These are phyloP conservation scores for Neofusicoccum cordaticola DNA, from an alignment of 2,329 filamentous ascomycete species.

Conservation along the genomic window DNA sequence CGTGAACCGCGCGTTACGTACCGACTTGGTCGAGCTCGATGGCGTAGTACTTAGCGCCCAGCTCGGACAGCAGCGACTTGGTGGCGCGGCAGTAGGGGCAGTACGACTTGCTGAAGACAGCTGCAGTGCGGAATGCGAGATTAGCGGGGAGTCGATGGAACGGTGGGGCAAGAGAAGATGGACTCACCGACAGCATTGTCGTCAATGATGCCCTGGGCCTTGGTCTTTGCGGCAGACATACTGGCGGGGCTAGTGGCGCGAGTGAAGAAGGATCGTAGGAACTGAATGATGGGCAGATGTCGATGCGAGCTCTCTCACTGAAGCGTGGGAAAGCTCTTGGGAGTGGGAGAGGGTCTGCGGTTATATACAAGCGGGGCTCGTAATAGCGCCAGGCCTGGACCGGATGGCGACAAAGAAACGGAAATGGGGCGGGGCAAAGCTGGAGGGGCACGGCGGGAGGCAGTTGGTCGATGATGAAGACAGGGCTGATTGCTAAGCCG, in stretches of 20 bases:
- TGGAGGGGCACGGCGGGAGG: neutral
- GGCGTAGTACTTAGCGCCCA: conserved; percentile 69
- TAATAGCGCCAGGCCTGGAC: conserved; percentile 11
- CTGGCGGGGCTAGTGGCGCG: conserved; percentile 56
- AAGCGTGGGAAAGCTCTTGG: neutral
- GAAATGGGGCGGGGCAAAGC: neutral
- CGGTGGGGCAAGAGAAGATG: neutral
- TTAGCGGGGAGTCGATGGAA: neutral
- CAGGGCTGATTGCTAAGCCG: conserved; percentile 14
- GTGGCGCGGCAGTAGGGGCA: conserved; percentile 87
- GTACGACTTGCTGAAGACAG: conserved; percentile 96
- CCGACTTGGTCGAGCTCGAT: conserved; percentile 84
- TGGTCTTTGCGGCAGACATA: conserved; percentile 81
- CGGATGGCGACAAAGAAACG: conserved; percentile 3
- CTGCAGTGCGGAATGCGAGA: conserved; percentile 39
- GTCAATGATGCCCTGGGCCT: conserved; percentile 83
- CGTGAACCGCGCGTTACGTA: conserved; percentile 47
- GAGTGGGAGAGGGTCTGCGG: neutral
- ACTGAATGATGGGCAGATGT: conserved; percentile 54
- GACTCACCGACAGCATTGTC: conserved; percentile 80
- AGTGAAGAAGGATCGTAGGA: conserved; percentile 71
- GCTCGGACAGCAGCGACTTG: conserved; percentile 69
- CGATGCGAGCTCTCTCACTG: neutral
- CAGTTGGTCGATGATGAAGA: neutral
- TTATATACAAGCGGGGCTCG: conserved; percentile 3